These are phyloP conservation scores for Colletotrichum salicis DNA, from an alignment of 2,329 filamentous ascomycete genomes.

Conservation along the genomic window DNA sequence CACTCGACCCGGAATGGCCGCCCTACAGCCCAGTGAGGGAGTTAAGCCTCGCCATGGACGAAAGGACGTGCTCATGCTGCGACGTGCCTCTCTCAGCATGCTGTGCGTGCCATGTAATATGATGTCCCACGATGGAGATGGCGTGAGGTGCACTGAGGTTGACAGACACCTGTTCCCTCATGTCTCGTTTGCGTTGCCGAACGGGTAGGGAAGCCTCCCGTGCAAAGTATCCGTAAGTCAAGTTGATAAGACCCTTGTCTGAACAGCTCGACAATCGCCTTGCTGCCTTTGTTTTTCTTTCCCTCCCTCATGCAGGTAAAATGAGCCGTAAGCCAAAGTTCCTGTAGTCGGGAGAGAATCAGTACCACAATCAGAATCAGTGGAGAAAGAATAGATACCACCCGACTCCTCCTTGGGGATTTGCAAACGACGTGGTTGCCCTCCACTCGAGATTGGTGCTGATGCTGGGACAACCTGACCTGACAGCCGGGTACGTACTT, in stretches of 20 bases:
- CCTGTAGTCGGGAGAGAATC: background rate
- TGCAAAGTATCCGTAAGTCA: background rate
- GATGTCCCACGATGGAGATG: background rate
- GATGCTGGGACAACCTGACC: slow-evolving; percentile 4
- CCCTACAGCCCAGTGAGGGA: slow-evolving; percentile 23
- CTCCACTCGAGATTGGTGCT: background rate
- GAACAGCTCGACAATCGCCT: background rate
- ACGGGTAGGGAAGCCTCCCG: slow-evolving; percentile 9
- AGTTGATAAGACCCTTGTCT: slow-evolving; percentile 14
- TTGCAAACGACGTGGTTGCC: slow-evolving; percentile 20
- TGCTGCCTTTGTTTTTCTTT: background rate
- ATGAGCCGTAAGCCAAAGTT: background rate
- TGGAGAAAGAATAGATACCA: slow-evolving; percentile 10
- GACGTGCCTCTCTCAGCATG: slow-evolving; percentile 8
- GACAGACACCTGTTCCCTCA: background rate
- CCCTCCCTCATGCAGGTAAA: slow-evolving; percentile 2
- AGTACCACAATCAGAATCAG: slow-evolving; percentile 3
- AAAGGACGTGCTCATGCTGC: background rate
- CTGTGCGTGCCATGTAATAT: slow-evolving; percentile 17
- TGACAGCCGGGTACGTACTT: slow-evolving; percentile 11
- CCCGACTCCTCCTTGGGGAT: background rate
- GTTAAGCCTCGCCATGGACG: background rate
- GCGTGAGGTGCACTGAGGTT: background rate
- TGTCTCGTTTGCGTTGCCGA: background rate
- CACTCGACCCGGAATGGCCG: slow-evolving; percentile 28